Base-by-base conservation (phyloP, 2,329 filamentous ascomycete species). In the Fusarium papillatum region DNA sequence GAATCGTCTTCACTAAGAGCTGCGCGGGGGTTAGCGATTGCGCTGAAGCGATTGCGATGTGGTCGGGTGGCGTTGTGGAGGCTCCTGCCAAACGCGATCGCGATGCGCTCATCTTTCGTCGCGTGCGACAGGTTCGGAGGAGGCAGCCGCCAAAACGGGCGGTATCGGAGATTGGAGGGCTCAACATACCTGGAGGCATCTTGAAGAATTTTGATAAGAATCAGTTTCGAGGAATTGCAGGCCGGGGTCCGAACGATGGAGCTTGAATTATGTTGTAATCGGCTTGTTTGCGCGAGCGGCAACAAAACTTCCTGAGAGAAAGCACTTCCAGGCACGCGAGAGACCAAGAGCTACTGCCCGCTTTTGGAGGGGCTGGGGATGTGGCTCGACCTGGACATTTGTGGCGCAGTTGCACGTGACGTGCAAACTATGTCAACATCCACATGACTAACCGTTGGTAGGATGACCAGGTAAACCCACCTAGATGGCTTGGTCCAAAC, bases 1-100 rank as follows among this genome's bases (percentile, higher is more conserved):
- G 83, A 84, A 53, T 79, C 73, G 50, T 84, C 82, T 4, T 85
- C 84, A 74, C 84, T 85, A 16, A 85, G 77, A 43, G 84, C 84
- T 85, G 64, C n/a, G 39, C 17, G 55, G 24, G 38, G 29, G 16
- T 82, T 72, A 83, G 76, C 68, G 48, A 61, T 38, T 31, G 66
- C 50, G 62, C 24, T 19, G 38, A 43, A 46, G 14, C 16, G 19
- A 46, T 59, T 70, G 75, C 65, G 73, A 71, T 22, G 19, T 13
- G 41, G 17, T 19, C 14, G 29, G 41, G 39, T 38, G 31, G 36
- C 26, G 55, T 59, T 38, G 63, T 50, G 36, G 41, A 22, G 26
- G 43, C 46, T 43, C n/a, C n/a, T 66, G 26, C 41, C n/a, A 29
- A 50, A 64, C 55, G 66, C 62, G 36, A 64, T 63, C 64, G 69